Conservation (phyloP, 2,329 filamentous ascomycete species). For the Venturia oleaginea region DNA sequence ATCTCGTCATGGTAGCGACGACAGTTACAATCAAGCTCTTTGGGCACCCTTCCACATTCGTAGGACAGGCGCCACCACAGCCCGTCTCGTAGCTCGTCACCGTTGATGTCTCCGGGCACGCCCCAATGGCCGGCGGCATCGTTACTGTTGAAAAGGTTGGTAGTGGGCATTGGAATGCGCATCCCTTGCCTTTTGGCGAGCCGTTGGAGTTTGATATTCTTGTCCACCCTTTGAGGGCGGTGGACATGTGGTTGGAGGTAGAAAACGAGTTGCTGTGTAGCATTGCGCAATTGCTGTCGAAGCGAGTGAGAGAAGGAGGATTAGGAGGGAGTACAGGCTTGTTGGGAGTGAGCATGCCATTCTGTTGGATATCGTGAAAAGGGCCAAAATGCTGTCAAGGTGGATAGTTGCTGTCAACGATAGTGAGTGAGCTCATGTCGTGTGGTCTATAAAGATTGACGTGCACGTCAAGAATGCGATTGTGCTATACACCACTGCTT, state of each 20-base stretch:
- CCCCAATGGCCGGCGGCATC: neutral
- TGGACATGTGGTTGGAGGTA: neutral
- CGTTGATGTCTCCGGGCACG: neutral
- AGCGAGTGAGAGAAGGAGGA: neutral
- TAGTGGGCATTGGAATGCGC: neutral
- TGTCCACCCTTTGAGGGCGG: neutral
- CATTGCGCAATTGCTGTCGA: neutral
- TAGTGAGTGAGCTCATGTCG: neutral
- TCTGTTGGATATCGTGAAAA: neutral
- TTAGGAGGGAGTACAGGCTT: neutral
- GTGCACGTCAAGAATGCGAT: neutral
- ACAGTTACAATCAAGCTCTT: neutral
- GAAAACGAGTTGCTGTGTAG: neutral
- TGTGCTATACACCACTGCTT: neutral
- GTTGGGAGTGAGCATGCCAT: neutral
- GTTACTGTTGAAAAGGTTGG: neutral
- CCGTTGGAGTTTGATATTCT: neutral
- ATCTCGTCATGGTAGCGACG: neutral
- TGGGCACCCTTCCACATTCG: neutral
- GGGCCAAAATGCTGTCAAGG: neutral
- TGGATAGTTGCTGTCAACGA: neutral
- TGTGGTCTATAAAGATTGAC: no score
- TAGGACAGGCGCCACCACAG: neutral
- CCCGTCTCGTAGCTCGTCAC: neutral
- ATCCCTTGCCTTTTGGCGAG: constrained; percentile 1